Percentiles rank a stretch among this genome's conserved stretches.
These are phyloP conservation scores for Nemania abortiva DNA, from an alignment of 2,329 filamentous ascomycete species.

Conservation along the genomic window DNA sequence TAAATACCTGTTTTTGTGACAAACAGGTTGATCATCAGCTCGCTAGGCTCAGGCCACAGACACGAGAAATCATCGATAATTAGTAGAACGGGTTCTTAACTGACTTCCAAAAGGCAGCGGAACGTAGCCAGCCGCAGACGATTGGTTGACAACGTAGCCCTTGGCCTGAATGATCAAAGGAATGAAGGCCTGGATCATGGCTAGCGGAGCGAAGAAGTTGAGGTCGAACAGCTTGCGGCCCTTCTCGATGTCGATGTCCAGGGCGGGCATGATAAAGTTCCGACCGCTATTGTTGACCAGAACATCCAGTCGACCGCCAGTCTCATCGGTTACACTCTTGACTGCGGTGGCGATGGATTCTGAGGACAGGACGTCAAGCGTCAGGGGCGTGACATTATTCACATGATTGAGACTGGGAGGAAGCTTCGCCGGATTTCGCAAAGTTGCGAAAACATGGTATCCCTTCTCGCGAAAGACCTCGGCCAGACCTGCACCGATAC, in stretches of 20 bases:
- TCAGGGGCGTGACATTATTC: slow-evolving; percentile 2
- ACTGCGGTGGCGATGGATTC: slow-evolving; percentile 5
- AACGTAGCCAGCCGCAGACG: slow-evolving; percentile 14
- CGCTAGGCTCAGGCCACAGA: too few species aligned
- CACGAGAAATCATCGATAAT: too few species aligned
- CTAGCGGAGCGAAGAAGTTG: slow-evolving; percentile 15
- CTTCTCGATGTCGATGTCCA: slow-evolving; percentile 27
- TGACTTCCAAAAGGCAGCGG: neutral
- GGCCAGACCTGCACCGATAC: slow-evolving; percentile 20
- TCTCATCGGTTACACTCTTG: neutral
- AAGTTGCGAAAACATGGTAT: slow-evolving; percentile 28
- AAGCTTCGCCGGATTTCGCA: slow-evolving; percentile 14
- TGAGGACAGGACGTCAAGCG: slow-evolving; percentile 16
- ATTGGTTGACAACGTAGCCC: slow-evolving; percentile 18
- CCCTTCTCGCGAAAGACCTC: neutral
- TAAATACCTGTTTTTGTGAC: too few species aligned
- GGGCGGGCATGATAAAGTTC: slow-evolving; percentile 25
- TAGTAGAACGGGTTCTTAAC: too few species aligned
- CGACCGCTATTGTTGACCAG: slow-evolving; percentile 36
- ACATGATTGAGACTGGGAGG: neutral
- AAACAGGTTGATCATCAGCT: too few species aligned
- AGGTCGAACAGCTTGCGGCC: slow-evolving; percentile 25
- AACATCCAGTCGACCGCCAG: slow-evolving; percentile 21
- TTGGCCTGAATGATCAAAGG: slow-evolving; percentile 5
- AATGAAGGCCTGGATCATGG: slow-evolving; percentile 18